Evolutionary conservation across 2,329 filamentous ascomycete species (phyloP).

Genomic region (Phaeosphaeriaceae sp.): DNA sequence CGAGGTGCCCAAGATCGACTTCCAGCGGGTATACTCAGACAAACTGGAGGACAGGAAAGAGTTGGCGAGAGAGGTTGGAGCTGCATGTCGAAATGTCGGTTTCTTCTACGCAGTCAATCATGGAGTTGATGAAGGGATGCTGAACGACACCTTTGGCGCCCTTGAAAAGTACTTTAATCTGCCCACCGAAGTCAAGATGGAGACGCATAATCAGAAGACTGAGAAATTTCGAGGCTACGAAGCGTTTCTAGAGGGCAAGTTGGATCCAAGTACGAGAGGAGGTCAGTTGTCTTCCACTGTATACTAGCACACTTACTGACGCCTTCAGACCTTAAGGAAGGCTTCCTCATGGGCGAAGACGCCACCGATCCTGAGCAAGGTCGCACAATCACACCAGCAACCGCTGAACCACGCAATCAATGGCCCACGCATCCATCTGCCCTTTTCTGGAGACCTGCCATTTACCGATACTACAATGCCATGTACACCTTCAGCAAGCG

Average conservation of each 20-base stretch:
- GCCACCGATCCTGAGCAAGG: slow-evolving; percentile 41
- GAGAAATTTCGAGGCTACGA: slow-evolving; percentile 46
- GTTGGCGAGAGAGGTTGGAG: slow-evolving; percentile 38
- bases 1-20: slow-evolving; percentile 38
- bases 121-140: slow-evolving; percentile 33
- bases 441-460: slow-evolving; percentile 37
- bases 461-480: slow-evolving; percentile 41
- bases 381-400: slow-evolving; percentile 18
- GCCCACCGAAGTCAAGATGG: slow-evolving; percentile 44
- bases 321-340: slow-evolving; percentile 41
- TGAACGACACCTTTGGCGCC: slow-evolving; percentile 38
- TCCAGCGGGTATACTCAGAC: slow-evolving; percentile 37
- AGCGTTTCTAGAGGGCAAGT: slow-evolving; percentile 44
- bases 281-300: slow-evolving; percentile 17
- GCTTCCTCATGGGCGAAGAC: slow-evolving; percentile 46
- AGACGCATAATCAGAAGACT: slow-evolving; percentile 45
- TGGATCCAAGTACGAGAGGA: slow-evolving; percentile 44
- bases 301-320: not conserved
- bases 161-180: slow-evolving; percentile 41
- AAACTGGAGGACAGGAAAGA: slow-evolving; percentile 29
- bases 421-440: slow-evolving; percentile 38
- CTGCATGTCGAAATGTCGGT: slow-evolving; percentile 41
- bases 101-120: slow-evolving; percentile 46
- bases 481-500: slow-evolving; percentile 39
- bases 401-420: slow-evolving; percentile 35